These are phyloP conservation scores for Candida caryicola DNA, from an alignment of 805 yeast species.

Conservation along the genomic window DNA sequence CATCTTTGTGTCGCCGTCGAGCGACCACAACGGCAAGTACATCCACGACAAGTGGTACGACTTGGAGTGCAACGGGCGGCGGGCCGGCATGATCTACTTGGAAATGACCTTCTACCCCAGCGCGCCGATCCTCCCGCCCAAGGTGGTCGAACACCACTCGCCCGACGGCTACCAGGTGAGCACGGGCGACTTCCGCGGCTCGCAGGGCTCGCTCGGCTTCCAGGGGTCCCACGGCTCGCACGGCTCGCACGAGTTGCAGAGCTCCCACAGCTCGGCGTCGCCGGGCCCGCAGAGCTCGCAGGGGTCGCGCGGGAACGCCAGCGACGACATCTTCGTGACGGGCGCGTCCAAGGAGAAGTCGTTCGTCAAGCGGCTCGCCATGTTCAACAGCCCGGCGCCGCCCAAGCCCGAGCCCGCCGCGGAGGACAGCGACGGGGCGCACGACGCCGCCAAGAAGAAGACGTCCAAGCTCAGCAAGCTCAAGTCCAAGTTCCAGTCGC, in stretches of 20 bases:
- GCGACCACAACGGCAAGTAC: conserved; percentile 51
- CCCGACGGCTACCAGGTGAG: not conserved
- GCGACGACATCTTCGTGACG: conserved; percentile 5
- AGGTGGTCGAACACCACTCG: conserved; percentile 13
- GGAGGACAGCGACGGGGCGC: conserved; percentile 12
- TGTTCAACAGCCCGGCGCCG: not conserved
- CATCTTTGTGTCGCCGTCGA: conserved; percentile 55
- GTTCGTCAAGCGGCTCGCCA: not conserved
- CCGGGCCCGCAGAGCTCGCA: not conserved
- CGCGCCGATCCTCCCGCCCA: conserved; percentile 44
- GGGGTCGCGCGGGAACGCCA: not conserved
- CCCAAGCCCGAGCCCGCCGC: conserved; percentile 5
- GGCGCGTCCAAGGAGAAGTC: conserved; percentile 2
- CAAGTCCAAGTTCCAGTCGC: conserved; percentile 30
- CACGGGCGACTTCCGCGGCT: not conserved
- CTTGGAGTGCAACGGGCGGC: conserved; percentile 60
- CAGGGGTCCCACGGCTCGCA: not conserved
- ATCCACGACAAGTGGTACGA: conserved; percentile 88
- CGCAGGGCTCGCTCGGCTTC: not conserved
- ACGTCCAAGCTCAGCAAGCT: conserved; percentile 30
- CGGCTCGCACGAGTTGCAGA: not conserved
- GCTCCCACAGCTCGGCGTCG: not conserved
- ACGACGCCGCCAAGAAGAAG: conserved; percentile 16
- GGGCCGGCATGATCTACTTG: conserved; percentile 84
- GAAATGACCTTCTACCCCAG: conserved; percentile 89